These are phyloP conservation scores for Carex kokanica DNA, from an alignment of 176 grass and related monocot genomes.

Conservation along the genomic window DNA sequence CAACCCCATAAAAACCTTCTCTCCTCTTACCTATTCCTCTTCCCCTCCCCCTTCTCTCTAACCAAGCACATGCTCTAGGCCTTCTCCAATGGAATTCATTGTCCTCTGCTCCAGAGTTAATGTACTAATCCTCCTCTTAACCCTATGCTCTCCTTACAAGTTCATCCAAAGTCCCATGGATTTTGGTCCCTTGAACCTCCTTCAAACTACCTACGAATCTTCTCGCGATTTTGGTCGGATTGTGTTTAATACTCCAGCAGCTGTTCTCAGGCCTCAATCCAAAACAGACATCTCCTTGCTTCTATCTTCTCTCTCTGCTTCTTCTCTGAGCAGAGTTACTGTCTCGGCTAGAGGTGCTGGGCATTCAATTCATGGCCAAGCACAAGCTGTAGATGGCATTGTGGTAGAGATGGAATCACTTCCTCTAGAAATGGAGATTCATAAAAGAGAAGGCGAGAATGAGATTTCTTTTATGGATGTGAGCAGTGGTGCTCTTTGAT, in stretches of 20 bases:
- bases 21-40: not conserved
- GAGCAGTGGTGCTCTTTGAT: conserved; percentile 71
- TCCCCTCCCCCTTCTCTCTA: conserved; percentile 13
- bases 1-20: not conserved
- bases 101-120: conserved; percentile 68
- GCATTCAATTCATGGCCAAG: conserved; percentile 86
- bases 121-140: conserved; percentile 54
- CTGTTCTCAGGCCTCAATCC: conserved; percentile 66
- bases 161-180: conserved; percentile 95
- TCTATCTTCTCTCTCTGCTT: conserved; percentile 70
- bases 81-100: conserved; percentile 63
- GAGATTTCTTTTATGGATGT: conserved; percentile 59
- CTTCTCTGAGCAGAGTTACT: conserved; percentile 63
- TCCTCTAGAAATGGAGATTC: conserved; percentile 53
- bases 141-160: conserved; percentile 75
- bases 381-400: conserved; percentile 91
- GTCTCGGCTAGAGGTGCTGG: conserved; percentile 86
- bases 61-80: conserved; percentile 43
- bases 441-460: conserved; percentile 41
- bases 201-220: conserved; percentile 56
- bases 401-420: conserved; percentile 82
- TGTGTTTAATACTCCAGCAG: conserved; percentile 64
- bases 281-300: conserved; percentile 77
- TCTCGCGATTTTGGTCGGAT: conserved; percentile 84
- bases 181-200: conserved; percentile 69